Evolutionary conservation across 108 stramenopile genomes (phyloP), one percentile per base, ranked within the genome.

Genomic region (Nitzschia sp.): DNA sequence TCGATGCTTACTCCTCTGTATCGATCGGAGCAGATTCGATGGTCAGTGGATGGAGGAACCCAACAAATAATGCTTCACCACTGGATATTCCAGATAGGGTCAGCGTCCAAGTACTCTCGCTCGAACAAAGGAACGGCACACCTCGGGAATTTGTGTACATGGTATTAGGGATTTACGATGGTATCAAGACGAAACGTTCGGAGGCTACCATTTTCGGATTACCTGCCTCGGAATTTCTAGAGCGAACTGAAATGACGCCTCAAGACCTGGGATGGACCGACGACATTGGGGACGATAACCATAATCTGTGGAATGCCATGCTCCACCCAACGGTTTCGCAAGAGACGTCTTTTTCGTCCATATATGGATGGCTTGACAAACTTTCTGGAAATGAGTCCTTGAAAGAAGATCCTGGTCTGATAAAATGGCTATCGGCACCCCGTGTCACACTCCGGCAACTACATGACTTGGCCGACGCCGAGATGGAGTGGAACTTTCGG

Each of bases 281-380:
- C 11, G 78, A 69, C n/a, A 46, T 33, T 46, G 65, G 72, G 54
- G 58, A 63, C 19, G 63, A 72, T 9, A 50, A 22, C 19, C 48
- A 72, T 22, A 75, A 59, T 50, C 32, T 92, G 26, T 92, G 91
- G 91, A 89, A 76, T 63, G 91, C 91, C 17, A 79, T 68, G 45
- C 41, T 92, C 1, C 78, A 88, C 63, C 88, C 91, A 23, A 50
- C 84, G 16, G 59, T 77, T 3, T 16, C 30, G 47, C 26, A 50
- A 17, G 72, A 69, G 46, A 48, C 70, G 9, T 73, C 82, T 16
- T 88, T 84, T 74, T 72, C 77, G 3, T 78, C 76, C 63, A 63
- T 81, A 41, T 69, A 76, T 55, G 58, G 34, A 6, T 76, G 80
- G 77, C 27, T 83, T 19, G 55, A 69, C 4, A 32, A 56, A 35